Conservation (phyloP, 2,329 filamentous ascomycete genomes). For the Verticillium isaacii region DNA sequence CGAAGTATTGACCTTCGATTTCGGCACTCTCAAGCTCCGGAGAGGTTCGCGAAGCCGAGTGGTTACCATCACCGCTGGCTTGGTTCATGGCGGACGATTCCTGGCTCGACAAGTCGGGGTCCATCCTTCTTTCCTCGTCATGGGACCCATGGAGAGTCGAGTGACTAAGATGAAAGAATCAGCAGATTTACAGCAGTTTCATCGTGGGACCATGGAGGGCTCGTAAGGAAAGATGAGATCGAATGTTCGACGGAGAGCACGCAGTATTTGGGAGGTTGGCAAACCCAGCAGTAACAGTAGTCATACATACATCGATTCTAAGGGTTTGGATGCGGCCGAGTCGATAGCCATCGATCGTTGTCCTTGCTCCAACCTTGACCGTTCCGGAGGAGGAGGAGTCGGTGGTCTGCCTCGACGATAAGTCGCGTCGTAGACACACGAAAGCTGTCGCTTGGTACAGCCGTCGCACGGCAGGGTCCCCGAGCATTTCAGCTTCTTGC, state of each 20-base stretch:
- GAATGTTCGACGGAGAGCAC: too few species aligned
- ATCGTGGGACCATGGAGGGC: too few species aligned
- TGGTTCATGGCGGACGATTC: neutral
- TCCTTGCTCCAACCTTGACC: neutral
- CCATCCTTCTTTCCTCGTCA: neutral
- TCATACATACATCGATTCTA: too few species aligned
- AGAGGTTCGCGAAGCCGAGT: slow-evolving; percentile 9
- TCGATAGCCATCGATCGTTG: too few species aligned
- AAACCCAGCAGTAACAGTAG: too few species aligned
- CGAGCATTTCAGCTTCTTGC: slow-evolving; percentile 29
- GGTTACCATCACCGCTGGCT: neutral
- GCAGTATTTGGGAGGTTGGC: too few species aligned
- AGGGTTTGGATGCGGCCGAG: too few species aligned
- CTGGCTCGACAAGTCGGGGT: neutral
- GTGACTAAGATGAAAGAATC: neutral
- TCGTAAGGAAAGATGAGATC: too few species aligned
- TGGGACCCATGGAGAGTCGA: neutral
- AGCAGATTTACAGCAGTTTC: too few species aligned
- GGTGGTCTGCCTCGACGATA: slow-evolving; percentile 31
- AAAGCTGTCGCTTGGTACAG: slow-evolving; percentile 21
- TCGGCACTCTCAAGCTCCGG: slow-evolving; percentile 26
- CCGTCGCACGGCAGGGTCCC: slow-evolving; percentile 28
- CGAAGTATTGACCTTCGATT: slow-evolving; percentile 50
- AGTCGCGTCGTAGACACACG: slow-evolving; percentile 28
- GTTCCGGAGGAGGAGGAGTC: slow-evolving; percentile 20